phyloP scores from a whole-genome alignment of 108 stramenopile species.

The Hondaea fermentalgiana region DNA sequence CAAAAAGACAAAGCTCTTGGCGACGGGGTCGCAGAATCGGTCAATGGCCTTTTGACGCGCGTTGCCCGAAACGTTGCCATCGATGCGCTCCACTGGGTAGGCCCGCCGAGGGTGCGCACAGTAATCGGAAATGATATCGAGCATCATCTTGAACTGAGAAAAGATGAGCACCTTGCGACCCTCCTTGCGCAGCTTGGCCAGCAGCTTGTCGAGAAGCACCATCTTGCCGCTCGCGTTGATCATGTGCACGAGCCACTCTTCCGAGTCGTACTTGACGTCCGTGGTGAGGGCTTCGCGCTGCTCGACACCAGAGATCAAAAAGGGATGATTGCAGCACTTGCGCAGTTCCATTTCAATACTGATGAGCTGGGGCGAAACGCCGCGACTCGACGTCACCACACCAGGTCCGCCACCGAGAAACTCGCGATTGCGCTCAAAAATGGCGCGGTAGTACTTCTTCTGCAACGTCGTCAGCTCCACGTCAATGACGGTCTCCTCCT shows the following conservation, averaged over 20 bases:
- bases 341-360: constrained; percentile 99
- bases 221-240: constrained; percentile 70
- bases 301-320: constrained; percentile 83
- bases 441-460: constrained; percentile 95
- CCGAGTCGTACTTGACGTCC: constrained; percentile 3
- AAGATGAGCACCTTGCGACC: constrained; percentile 96
- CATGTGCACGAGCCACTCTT: constrained; percentile 58
- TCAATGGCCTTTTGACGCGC: constrained; percentile 92
- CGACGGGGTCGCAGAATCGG: constrained; percentile 28
- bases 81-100: constrained; percentile 76
- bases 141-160: constrained; percentile 89
- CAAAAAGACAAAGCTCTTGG: constrained; percentile 83
- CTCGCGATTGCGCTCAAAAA: constrained; percentile 90
- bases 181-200: constrained; percentile 84
- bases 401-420: constrained; percentile 72
- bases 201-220: constrained; percentile 95
- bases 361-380: constrained; percentile 65
- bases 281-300: constrained; percentile 58
- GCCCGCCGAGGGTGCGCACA: constrained; percentile 58
- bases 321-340: constrained; percentile 99
- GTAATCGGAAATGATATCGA: constrained; percentile 88
- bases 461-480: constrained; percentile 95
- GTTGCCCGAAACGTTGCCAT: constrained; percentile 80
- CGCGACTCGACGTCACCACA: not conserved
- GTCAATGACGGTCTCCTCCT: constrained; percentile 97